Conservation (phyloP, 805 yeast species). For the Suhomyces tanzawaensis region DNA sequence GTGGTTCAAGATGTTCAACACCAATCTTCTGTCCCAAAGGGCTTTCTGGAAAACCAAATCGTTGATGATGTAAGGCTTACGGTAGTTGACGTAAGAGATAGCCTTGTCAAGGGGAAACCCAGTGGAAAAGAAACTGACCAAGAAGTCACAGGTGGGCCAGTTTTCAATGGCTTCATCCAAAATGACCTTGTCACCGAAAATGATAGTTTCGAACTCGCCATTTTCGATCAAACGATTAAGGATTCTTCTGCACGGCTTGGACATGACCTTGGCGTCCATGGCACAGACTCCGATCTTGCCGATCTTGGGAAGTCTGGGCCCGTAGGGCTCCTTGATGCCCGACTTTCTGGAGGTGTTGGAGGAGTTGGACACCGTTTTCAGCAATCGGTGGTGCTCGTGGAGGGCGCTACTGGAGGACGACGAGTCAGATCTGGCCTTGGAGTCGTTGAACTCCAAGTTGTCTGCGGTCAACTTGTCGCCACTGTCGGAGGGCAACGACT, state of each 20-base stretch:
- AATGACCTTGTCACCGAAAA: conserved; percentile 96
- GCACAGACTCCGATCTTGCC: conserved; percentile 99
- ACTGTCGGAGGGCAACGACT: background rate
- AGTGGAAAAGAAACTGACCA: conserved; percentile 88
- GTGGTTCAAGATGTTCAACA: conserved; percentile 72
- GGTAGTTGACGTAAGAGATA: conserved; percentile 78
- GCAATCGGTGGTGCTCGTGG: conserved; percentile 24
- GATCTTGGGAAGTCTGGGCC: conserved; percentile 61
- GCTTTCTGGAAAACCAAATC: conserved; percentile 89
- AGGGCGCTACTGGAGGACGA: conserved; percentile 11
- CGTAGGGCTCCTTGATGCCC: conserved; percentile 41
- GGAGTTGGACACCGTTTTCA: conserved; percentile 37
- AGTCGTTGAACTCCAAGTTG: conserved; percentile 12
- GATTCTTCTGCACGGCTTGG: conserved; percentile 93
- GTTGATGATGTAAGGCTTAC: conserved; percentile 87
- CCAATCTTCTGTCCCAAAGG: conserved; percentile 95
- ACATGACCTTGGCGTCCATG: conserved; percentile 94
- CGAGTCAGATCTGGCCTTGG: conserved; percentile 22
- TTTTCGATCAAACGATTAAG: conserved; percentile 82
- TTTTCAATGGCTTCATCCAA: conserved; percentile 90
- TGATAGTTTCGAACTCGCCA: conserved; percentile 95
- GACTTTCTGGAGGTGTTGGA: conserved; percentile 31
- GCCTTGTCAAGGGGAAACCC: conserved; percentile 98
- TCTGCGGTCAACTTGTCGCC: conserved; percentile 15
- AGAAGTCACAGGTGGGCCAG: conserved; percentile 98